Evolutionary conservation across 495 filamentous ascomycete genomes (phyloP), one percentile per base, ranked within the genome.

Genomic region (Hypoxylon subgilvum): DNA sequence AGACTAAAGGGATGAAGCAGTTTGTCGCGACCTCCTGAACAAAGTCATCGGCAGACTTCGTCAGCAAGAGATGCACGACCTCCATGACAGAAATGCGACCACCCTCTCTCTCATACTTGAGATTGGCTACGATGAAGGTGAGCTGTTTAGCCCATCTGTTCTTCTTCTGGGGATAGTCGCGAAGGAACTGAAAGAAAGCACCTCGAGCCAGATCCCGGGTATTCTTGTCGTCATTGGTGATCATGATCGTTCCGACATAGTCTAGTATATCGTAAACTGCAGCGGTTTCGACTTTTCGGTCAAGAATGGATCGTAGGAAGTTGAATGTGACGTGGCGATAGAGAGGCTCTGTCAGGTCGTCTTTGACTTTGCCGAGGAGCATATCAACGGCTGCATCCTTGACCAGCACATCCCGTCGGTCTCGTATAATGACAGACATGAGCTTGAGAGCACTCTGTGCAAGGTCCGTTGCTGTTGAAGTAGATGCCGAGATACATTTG

Each of bases 81-180:
- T 98, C 94, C 82, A 98, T 88, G 18, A 96, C 87, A 0, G 91
- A 96, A 57, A 94, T 82, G 17, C 94, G 83, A 19, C 94, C 94
- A 28, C 93, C 87, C 56, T 88, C 85, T 61, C 92, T 84, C 41
- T 92, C 85, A 72, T 96, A 98, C 30, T 93, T 86, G 51, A 98
- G 79, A 61, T 98, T 98, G 57, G 88, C 87, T 19, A 92, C 84
- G 30, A 97, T 79, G 74, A 97, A 97, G 38, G 76, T 83, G 39
- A 96, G 79, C 70, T 98, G 94, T 63, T 97, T 96, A 9, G 82
- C 81, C 82, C 92, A 91, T 2, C 95, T 79, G 57, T 85, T 87
- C 69, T 89, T 90, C 62, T 87, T 90, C 67, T 97, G 94, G 0
- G 94, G 94, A 67, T 97, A 98, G 36, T 97, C 89, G 58, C 92